Base-by-base conservation (phyloP, 2,329 filamentous ascomycete species). In the Neodidymelliopsis sp. region DNA sequence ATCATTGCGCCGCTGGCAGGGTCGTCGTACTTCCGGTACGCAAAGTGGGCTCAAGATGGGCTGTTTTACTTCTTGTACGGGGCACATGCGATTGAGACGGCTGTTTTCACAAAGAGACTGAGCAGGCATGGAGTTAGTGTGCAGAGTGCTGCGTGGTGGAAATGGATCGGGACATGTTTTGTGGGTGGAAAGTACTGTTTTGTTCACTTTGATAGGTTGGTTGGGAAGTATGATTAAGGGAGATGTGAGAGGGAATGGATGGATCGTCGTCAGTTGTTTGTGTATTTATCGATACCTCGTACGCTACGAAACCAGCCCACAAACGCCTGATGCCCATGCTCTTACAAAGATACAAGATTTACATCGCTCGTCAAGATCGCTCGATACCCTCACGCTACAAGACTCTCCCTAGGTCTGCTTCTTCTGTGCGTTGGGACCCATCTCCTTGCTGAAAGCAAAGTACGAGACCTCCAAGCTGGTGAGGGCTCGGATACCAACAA, bases 401-500 rank as follows among this genome's bases (percentile, higher is more conserved):
- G 16, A 12, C 9, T 12, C 8, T 6, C 4, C 20, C 35, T 28
- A 29, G 35, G 22, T 81, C 74, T 87, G 81, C 71, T 85, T 96
- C 84, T 92, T 96, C 75, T 95, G 90, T 23, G 88, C 88, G 27
- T 85, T 80, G n/a, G 91, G 90, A 0, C 91, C 90, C 80, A 91
- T 96, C 63, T 97, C 93, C 80, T 96, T 97, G 71, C 95, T 93
- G 70, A 97, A 99, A 2, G 94, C 91, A 56, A 89, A 91, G 72
- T 97, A 97, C 1, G 90, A 89, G 22, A 97, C 90, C 72, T 97
- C 82, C 13, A 99, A 80, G 60, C 90, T 93, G 6, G 83, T 79
- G 10, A 97, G 79, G 11, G 89, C 91, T 51, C 75, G 84, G 45
- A 97, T 76, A 11, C 88, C 94, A 47, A 92, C 86, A 59, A 87